Evolutionary conservation across 768 basidiomycete species (phyloP).

Genomic region (Gymnopilus junonius): DNA sequence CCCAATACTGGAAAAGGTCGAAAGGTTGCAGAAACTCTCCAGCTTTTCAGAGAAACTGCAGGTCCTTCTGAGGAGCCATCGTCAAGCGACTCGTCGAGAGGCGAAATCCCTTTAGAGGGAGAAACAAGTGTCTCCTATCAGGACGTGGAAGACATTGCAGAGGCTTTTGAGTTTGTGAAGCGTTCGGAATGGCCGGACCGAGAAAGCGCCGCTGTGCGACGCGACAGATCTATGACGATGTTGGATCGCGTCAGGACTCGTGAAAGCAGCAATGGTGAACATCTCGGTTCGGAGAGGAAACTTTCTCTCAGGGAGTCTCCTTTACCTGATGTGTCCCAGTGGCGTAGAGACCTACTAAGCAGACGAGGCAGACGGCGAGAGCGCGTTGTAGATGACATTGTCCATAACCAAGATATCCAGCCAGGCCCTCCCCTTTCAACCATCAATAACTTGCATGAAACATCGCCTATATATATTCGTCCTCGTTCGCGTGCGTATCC

Average conservation of each 20-base stretch:
- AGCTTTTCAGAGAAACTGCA: slow-evolving; percentile 80
- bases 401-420: slow-evolving; percentile 34
- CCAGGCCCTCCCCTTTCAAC: slow-evolving; percentile 32
- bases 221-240: slow-evolving; percentile 68
- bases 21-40: slow-evolving; percentile 82
- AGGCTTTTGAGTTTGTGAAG: slow-evolving; percentile 82
- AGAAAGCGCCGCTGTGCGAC: slow-evolving; percentile 69
- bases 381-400: slow-evolving; percentile 47
- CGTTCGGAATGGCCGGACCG: slow-evolving; percentile 86
- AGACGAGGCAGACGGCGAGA: slow-evolving; percentile 68
- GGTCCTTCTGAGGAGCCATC: slow-evolving; percentile 39
- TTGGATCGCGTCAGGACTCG: slow-evolving; percentile 60
- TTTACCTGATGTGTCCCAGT: slow-evolving; percentile 53
- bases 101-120: slow-evolving; percentile 29
- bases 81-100: slow-evolving; percentile 34
- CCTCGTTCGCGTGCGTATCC: slow-evolving; percentile 53
- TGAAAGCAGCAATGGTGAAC: slow-evolving; percentile 42
- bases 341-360: slow-evolving; percentile 58
- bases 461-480: slow-evolving; percentile 44
- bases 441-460: slow-evolving; percentile 33
- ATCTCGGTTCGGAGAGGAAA: slow-evolving; percentile 34
- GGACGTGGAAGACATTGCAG: slow-evolving; percentile 61
- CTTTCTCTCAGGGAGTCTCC: slow-evolving; percentile 46
- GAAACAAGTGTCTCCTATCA: slow-evolving; percentile 39
- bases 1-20: slow-evolving; percentile 62